A percentile compares a stretch with the other conserved stretches of the same genome.
phyloP scores from a whole-genome alignment of 305 asterid genomes.

The Stenogyne calaminthoides region DNA sequence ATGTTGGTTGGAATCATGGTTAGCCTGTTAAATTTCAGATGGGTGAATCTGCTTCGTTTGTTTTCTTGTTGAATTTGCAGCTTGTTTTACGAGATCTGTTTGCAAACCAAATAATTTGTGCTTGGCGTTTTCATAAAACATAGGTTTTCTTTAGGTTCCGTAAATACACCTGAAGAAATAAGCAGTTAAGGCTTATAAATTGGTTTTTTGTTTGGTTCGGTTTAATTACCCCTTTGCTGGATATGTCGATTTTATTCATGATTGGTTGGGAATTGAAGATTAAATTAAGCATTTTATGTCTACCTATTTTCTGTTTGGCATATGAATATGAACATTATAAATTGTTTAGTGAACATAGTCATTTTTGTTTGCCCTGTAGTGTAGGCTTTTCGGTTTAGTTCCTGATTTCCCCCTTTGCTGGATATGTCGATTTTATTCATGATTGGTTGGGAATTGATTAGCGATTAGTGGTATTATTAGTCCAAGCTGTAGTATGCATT shows the following conservation, averaged over 20 bases:
- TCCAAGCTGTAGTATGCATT: not conserved
- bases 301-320: not conserved
- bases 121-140: not conserved
- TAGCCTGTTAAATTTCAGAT: not conserved
- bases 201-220: no score
- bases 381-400: not conserved
- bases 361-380: no score
- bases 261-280: not conserved
- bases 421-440: not conserved
- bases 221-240: not conserved
- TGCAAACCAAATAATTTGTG: not conserved
- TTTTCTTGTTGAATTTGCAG: not conserved
- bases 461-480: not conserved
- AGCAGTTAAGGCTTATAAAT: not conserved
- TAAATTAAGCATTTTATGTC: no score
- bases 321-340: not conserved
- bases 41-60: not conserved
- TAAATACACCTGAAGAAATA: not conserved
- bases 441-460: not conserved
- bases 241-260: not conserved
- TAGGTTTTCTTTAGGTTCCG: not conserved
- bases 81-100: not conserved
- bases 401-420: not conserved
- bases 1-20: not conserved
- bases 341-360: no score